phyloP scores from a whole-genome alignment of 768 basidiomycete genomes.

The Tulasnella sp. region DNA sequence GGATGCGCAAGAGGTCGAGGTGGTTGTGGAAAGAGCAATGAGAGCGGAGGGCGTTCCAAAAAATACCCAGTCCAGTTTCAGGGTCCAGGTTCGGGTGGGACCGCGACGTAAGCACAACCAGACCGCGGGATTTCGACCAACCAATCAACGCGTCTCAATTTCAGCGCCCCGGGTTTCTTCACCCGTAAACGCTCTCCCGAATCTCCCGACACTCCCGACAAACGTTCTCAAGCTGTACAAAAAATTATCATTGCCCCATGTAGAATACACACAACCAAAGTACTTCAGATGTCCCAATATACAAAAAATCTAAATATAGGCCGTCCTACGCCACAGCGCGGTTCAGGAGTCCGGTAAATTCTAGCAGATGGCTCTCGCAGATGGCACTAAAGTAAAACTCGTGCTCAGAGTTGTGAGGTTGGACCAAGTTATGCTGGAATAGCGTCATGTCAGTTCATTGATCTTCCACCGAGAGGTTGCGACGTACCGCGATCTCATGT shows the following conservation, averaged over 20 bases:
- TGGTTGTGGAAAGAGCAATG: neutral
- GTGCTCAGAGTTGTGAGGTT: slow-evolving; percentile 47
- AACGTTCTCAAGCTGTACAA: neutral
- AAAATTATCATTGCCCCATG: neutral
- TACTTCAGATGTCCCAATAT: neutral
- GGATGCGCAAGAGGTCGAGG: neutral
- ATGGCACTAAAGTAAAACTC: slow-evolving; percentile 93
- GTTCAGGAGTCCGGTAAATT: slow-evolving; percentile 27
- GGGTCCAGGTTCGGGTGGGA: neutral
- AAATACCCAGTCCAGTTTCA: neutral
- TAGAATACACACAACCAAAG: neutral
- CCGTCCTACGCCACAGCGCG: neutral
- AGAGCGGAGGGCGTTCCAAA: neutral
- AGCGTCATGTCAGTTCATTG: neutral
- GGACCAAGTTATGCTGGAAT: slow-evolving; percentile 65
- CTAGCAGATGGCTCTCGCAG: slow-evolving; percentile 50
- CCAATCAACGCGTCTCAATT: neutral
- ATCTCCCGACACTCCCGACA: neutral
- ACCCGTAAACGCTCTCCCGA: neutral
- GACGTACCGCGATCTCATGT: slow-evolving; percentile 64
- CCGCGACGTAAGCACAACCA: neutral
- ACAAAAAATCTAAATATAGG: neutral
- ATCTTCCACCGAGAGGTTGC: neutral
- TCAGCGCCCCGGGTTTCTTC: neutral
- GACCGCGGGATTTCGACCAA: neutral